A percentile compares a stretch with the other conserved stretches of the same genome.
These are phyloP conservation scores for Amanita phalloides DNA, from an alignment of 768 basidiomycete species.

Conservation along the genomic window DNA sequence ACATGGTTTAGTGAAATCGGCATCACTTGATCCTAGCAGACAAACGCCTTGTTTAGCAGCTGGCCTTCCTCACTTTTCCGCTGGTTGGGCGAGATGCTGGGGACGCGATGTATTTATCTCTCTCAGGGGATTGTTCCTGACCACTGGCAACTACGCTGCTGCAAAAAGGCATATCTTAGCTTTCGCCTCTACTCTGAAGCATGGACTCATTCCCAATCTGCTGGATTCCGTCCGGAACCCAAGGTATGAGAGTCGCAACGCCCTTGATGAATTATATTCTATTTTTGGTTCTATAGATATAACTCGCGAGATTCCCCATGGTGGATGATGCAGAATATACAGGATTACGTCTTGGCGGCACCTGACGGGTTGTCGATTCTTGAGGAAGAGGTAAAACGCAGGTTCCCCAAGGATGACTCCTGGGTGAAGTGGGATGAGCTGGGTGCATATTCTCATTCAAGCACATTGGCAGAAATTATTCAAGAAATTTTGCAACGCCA, in stretches of 20 bases:
- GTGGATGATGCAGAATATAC: constrained; percentile 99
- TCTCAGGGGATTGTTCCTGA: constrained; percentile 83
- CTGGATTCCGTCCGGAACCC: constrained; percentile 83
- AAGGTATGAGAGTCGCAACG: constrained; percentile 34
- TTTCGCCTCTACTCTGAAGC: constrained; percentile 88
- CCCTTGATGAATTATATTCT: background rate
- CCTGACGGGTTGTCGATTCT: constrained; percentile 80
- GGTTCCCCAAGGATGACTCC: constrained; percentile 89
- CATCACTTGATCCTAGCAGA: constrained; percentile 70
- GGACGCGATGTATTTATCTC: constrained; percentile 94
- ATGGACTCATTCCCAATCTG: constrained; percentile 93
- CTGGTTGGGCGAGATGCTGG: constrained; percentile 96
- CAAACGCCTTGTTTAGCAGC: constrained; percentile 81
- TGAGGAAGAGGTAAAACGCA: constrained; percentile 74
- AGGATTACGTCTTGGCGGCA: constrained; percentile 78
- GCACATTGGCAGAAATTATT: constrained; percentile 85
- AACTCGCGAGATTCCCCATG: constrained; percentile 97
- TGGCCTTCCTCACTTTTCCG: constrained; percentile 88
- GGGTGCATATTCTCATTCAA: constrained; percentile 71
- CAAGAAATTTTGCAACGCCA: constrained; percentile 96
- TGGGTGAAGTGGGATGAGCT: constrained; percentile 91
- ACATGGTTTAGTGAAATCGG: constrained; percentile 84
- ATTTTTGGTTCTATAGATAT: constrained; percentile 36
- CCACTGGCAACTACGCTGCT: constrained; percentile 80
- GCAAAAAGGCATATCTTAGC: constrained; percentile 88